Conservation (phyloP, 345 rosid species). For the Theobroma cacao region DNA sequence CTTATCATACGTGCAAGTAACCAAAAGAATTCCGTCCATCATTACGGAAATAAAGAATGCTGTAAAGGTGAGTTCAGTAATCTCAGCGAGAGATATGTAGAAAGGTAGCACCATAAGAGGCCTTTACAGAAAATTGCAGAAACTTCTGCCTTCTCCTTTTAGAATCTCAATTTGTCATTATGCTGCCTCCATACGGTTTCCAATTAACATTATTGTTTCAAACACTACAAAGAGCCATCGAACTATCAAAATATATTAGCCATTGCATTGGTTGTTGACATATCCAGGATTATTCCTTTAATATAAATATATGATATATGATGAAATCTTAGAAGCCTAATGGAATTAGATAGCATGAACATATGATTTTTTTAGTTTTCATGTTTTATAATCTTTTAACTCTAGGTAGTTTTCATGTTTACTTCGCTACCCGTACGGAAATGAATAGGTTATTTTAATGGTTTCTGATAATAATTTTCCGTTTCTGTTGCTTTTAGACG, state of each 20-base stretch:
- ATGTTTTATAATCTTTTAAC: background rate
- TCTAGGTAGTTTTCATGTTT: background rate
- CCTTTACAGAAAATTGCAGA: background rate
- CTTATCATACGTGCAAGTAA: constrained; percentile 44
- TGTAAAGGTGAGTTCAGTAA: constrained; percentile 42
- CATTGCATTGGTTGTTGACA: background rate
- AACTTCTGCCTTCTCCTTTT: background rate
- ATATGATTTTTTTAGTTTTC: background rate
- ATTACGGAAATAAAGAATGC: constrained; percentile 57
- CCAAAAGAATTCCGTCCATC: constrained; percentile 49
- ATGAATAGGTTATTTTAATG: background rate
- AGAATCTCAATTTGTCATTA: background rate
- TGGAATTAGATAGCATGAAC: background rate
- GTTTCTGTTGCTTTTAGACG: constrained; percentile 22
- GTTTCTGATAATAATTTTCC: background rate
- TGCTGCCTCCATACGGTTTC: background rate
- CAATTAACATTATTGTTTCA: background rate
- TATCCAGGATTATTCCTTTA: background rate
- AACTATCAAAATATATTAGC: background rate
- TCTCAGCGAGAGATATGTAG: background rate
- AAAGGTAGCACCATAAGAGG: background rate
- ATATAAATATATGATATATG: background rate
- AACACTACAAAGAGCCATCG: background rate
- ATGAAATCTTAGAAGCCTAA: background rate
- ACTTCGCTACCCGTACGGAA: background rate